A percentile compares a stretch with the other conserved stretches of the same genome.
phyloP scores from a whole-genome alignment of 2,329 filamentous ascomycete genomes.

The Aureobasidium vineae region DNA sequence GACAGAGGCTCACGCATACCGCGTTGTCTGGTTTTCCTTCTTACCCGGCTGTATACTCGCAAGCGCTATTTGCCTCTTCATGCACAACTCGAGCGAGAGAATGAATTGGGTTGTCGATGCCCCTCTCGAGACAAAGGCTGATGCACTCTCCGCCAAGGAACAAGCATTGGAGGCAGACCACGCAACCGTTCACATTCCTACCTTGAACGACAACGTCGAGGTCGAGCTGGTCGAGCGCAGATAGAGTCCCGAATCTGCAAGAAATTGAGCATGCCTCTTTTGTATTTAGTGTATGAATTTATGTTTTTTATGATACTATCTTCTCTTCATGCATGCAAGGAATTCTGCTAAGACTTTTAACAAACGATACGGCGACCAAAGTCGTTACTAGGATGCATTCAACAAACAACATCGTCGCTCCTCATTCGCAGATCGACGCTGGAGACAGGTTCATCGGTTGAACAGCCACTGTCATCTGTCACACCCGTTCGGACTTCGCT shows the following conservation, averaged over 20 bases:
- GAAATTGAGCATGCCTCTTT: background rate
- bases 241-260: background rate
- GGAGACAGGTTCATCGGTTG: background rate
- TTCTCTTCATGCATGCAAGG: background rate
- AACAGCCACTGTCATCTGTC: background rate
- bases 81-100: slow-evolving; percentile 12
- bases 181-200: background rate
- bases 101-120: slow-evolving; percentile 23
- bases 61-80: background rate
- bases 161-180: background rate
- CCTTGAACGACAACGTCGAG: background rate
- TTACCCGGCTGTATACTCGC: background rate
- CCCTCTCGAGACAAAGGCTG: background rate
- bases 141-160: slow-evolving; percentile 3
- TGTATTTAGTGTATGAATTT: slow-evolving; percentile 15
- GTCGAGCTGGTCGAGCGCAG: background rate
- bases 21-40: slow-evolving; percentile 1
- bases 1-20: slow-evolving; percentile 14
- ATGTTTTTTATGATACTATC: background rate
- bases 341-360: too few relatives aligned
- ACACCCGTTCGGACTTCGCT: too few relatives aligned
- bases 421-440: background rate
- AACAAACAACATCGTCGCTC: background rate
- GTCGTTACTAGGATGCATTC: background rate
- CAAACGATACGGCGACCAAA: background rate